These are phyloP conservation scores for Daedaleopsis nitida DNA, from an alignment of 768 basidiomycete genomes.

Conservation along the genomic window DNA sequence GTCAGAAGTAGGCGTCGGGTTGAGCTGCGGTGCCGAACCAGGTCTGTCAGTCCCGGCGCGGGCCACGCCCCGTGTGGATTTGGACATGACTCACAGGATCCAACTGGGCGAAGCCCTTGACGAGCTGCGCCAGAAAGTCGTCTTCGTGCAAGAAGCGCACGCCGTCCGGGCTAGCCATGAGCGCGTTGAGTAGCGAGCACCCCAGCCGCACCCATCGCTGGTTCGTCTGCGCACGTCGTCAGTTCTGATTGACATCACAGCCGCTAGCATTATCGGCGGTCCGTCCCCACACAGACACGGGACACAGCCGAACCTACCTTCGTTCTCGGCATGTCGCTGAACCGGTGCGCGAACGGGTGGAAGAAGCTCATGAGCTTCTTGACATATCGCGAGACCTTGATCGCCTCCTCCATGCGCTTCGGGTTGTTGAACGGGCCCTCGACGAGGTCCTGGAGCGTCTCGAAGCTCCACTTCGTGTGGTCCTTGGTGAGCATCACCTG, in stretches of 20 bases:
- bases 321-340: conserved; percentile 76
- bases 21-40: conserved; percentile 49
- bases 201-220: conserved; percentile 86
- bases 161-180: conserved; percentile 84
- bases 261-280: neutral
- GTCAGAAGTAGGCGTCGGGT: conserved; percentile 70
- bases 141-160: conserved; percentile 85
- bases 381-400: conserved; percentile 86
- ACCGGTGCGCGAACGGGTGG: conserved; percentile 86
- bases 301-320: conserved; percentile 43
- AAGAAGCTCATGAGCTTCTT: conserved; percentile 92
- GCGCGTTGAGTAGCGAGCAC: conserved; percentile 77
- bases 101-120: conserved; percentile 86
- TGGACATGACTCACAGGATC: conserved; percentile 67
- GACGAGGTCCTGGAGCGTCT: conserved; percentile 82
- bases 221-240: conserved; percentile 53
- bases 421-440: conserved; percentile 93
- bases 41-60: no score
- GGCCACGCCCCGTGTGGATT: neutral
- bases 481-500: conserved; percentile 90
- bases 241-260: neutral
- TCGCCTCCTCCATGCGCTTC: conserved; percentile 92
- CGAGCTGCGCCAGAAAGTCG: conserved; percentile 79
- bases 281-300: neutral
- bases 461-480: conserved; percentile 90